A percentile compares a stretch with the other conserved stretches of the same genome.
Conservation (phyloP, 2,329 filamentous ascomycete species). For the Fusarium tricinctum region DNA sequence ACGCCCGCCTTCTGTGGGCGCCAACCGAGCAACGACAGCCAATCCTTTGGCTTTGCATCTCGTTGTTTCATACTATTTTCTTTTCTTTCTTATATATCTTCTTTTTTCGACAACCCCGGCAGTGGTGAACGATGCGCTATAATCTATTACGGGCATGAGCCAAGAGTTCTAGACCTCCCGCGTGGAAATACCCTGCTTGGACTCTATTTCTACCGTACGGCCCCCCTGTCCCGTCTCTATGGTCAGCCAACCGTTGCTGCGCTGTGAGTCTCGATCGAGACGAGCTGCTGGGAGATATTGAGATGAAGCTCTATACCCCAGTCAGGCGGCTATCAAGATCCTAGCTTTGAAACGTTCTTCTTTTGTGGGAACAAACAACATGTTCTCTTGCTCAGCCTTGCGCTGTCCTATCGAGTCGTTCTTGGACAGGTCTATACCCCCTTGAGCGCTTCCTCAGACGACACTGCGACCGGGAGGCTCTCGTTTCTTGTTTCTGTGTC, state of each 20-base stretch:
- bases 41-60: slow-evolving; percentile 30
- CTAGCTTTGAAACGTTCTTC: slow-evolving; percentile 37
- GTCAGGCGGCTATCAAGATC: slow-evolving; percentile 44
- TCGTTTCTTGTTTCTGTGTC: slow-evolving; percentile 20
- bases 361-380: slow-evolving; percentile 11
- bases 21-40: slow-evolving; percentile 38
- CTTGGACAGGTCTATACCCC: slow-evolving; percentile 14
- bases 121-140: slow-evolving; percentile 6
- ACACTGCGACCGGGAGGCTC: slow-evolving; percentile 19
- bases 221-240: slow-evolving; percentile 13
- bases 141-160: slow-evolving; percentile 17
- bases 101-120: slow-evolving; percentile 4
- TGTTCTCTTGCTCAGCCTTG: slow-evolving; percentile 3
- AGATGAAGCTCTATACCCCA: slow-evolving; percentile 27
- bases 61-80: slow-evolving; percentile 25
- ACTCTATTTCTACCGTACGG: slow-evolving; percentile 8
- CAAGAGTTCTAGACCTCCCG: slow-evolving; percentile 17
- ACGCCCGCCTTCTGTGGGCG: slow-evolving; percentile 37
- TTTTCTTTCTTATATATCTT: neutral
- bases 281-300: slow-evolving; percentile 14
- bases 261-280: slow-evolving; percentile 28
- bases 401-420: slow-evolving; percentile 19
- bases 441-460: slow-evolving; percentile 43
- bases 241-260: slow-evolving; percentile 26
- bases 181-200: slow-evolving; percentile 8